Percentiles rank a stretch among this genome's conserved stretches.
phyloP scores from a whole-genome alignment of 306 rosid species.

The Malus asiatica region DNA sequence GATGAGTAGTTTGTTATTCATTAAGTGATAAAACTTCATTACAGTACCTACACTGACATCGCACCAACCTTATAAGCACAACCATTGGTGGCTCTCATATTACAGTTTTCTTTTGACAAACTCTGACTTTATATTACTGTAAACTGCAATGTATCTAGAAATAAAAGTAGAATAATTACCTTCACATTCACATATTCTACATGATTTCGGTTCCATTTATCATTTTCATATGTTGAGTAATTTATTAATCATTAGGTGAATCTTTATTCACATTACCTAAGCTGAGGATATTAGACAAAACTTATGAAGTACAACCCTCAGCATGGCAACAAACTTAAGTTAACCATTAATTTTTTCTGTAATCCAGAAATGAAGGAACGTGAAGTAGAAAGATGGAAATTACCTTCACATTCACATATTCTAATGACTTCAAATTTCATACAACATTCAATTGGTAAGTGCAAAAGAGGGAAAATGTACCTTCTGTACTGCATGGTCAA shows the following conservation, averaged over 20 bases:
- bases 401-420: neutral
- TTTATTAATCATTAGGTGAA: too few relatives aligned
- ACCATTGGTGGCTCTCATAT: neutral
- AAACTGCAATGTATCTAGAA: neutral
- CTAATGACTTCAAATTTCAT: neutral
- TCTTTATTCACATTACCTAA: neutral
- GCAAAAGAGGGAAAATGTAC: slow-evolving; percentile 8
- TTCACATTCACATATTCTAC: neutral
- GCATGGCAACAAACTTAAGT: neutral
- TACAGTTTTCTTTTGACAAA: neutral
- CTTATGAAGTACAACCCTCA: neutral
- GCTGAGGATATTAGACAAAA: neutral
- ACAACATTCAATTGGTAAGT: neutral
- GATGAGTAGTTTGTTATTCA: neutral
- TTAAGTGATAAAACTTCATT: neutral
- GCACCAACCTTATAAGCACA: neutral
- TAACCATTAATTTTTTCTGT: neutral
- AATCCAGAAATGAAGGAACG: neutral
- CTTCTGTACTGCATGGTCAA: slow-evolving; percentile 71
- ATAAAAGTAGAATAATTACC: neutral
- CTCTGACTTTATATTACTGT: neutral
- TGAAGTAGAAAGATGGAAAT: neutral
- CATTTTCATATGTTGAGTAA: neutral
- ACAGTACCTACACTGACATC: neutral
- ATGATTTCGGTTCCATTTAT: neutral